Evolutionary conservation across 805 yeast species (phyloP), one percentile per base, ranked within the genome.

Genomic region (Yarrowia sp.): DNA sequence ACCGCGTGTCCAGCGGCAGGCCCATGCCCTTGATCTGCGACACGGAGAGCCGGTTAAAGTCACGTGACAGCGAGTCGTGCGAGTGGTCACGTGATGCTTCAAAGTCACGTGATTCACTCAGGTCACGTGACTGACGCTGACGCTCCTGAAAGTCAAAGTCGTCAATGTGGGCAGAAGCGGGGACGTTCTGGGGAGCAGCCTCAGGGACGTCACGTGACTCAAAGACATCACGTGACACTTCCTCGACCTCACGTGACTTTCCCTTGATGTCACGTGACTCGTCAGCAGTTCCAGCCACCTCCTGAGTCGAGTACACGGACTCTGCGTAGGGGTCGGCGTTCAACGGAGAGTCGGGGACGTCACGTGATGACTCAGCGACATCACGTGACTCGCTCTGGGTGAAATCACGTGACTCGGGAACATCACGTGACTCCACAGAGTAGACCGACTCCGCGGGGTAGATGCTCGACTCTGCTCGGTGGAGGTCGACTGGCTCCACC

Each of bases 11-110:
- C 12, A 51, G 32, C 2, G 58, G 58, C 16, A 51, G 24, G 2
- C 58, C 58, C 58, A 51, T 51, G 2, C 58, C 58, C 32, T 24
- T 21, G 32, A 51, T 32, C 1, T 51, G 58, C 4, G 58, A 51
- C 7, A 51, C 41, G 0, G 42, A 33, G 24, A 51, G 41, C 4
- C 42, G 41, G 32, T 24, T 33, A 10, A 51, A 51, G 33, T 51
- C 58, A 22, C 42, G 41, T 19, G 42, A 4, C 12, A 47, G 18
- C n/a, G n/a, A n/a, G n/a, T n/a, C n/a, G n/a, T n/a, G n/a, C n/a
- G n/a, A 25, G 18, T 14, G 31, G 18, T 41, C 31, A 16, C 31
- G 39, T 35, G 39, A 18, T n/a, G n/a, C n/a, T n/a, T n/a, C n/a
- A n/a, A n/a, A n/a, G n/a, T n/a, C n/a, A n/a, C n/a, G n/a, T n/a